Evolutionary conservation across 306 rosid species (phyloP), one percentile per base, ranked within the genome.

Genomic region (Lotus japonicus): DNA sequence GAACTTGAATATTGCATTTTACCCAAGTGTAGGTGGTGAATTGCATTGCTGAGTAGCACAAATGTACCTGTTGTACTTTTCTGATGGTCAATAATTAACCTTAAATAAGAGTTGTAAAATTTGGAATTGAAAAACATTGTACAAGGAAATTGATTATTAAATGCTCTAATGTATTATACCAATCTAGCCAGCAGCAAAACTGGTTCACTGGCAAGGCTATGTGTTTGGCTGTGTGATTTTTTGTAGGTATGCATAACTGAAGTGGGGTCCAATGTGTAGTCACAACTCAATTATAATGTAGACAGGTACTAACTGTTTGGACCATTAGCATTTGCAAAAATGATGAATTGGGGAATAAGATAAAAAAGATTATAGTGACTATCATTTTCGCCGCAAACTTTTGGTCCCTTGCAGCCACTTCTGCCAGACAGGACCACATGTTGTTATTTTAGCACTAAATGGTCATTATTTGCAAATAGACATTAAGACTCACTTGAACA

Each of bases 371-470:
- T 31, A n/a, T 31, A 45, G 15, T 5, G 45, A 48, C 45, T 3
- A 42, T 58, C 62, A 31, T 65, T 80, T 70, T 70, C 26, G 41
- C 39, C 26, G 26, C 66, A 66, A 52, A 56, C 19, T 71, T 58
- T 66, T 80, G 75, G 84, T 71, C 71, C 69, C 75, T 51, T 70
- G 19, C 18, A 65, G 10, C 62, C 78, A 71, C 46, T 58, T 42
- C 44, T 58, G 35, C 19, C 42, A 13, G 50, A 46, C 74, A 66
- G 31, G 31, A 26, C 61, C 79, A 68, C 76, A 48, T 76, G 76
- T n/a, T n/a, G n/a, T n/a, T n/a, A n/a, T n/a, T n/a, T n/a, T n/a
- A n/a, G n/a, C n/a, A n/a, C n/a, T n/a, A n/a, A n/a, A n/a, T n/a
- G n/a, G n/a, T n/a, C n/a, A n/a, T n/a, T n/a, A n/a, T n/a, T n/a